Conservation (phyloP, 805 yeast genomes). For the Saccharomycopsis babjevae region DNA sequence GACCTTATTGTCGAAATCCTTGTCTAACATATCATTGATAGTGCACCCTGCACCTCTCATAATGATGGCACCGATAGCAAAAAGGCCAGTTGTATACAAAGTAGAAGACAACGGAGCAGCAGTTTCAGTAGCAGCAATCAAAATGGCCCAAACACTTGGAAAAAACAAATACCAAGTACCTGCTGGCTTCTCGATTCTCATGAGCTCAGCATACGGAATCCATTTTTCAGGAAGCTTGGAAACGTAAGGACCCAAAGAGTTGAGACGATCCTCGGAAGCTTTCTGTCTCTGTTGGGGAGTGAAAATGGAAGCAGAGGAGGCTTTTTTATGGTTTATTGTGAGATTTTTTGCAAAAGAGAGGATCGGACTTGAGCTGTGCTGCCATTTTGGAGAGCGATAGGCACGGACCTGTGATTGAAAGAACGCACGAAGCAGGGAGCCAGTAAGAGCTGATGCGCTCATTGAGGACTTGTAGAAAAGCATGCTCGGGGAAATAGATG, state of each 20-base stretch:
- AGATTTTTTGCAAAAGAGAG: not conserved
- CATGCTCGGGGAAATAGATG: not conserved
- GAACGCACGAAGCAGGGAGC: not conserved
- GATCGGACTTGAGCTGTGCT: no score
- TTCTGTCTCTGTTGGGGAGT: slow-evolving; percentile 10
- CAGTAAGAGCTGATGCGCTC: not conserved
- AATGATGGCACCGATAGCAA: slow-evolving; percentile 74
- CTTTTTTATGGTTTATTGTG: slow-evolving; percentile 5
- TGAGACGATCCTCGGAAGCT: slow-evolving; percentile 41
- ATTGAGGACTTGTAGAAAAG: not conserved
- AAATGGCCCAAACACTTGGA: slow-evolving; percentile 89
- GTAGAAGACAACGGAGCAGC: slow-evolving; percentile 63
- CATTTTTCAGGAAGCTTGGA: slow-evolving; percentile 56
- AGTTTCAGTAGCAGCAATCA: slow-evolving; percentile 73
- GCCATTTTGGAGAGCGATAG: not conserved
- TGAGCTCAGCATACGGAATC: slow-evolving; percentile 86
- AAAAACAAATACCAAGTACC: slow-evolving; percentile 77
- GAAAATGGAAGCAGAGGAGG: slow-evolving; percentile 2
- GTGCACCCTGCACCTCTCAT: slow-evolving; percentile 99
- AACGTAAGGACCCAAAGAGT: slow-evolving; percentile 41
- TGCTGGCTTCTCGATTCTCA: slow-evolving; percentile 92
- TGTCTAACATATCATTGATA: slow-evolving; percentile 80
- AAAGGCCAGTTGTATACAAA: slow-evolving; percentile 50
- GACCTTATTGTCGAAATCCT: slow-evolving; percentile 75
- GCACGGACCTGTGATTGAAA: not conserved